Percentiles rank a stretch among this genome's conserved stretches.
Evolutionary conservation across 352 stramenopile genomes (phyloP).

Genomic region (Phytophthora fragariaefolia): DNA sequence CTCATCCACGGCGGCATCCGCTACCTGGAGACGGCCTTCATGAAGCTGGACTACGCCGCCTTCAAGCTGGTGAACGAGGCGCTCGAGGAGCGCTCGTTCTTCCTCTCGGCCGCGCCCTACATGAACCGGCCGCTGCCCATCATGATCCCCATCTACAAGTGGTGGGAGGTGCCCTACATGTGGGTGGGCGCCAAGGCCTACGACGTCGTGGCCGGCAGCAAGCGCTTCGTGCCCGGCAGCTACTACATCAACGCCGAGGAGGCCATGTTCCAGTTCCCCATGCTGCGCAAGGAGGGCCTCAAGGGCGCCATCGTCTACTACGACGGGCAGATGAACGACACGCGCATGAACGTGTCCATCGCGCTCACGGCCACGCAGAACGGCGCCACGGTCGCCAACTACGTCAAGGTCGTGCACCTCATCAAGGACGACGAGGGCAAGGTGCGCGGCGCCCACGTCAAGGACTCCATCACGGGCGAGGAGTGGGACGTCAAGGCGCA

Average conservation of each 20-base stretch:
- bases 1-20: constrained; percentile 96
- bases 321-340: constrained; percentile 95
- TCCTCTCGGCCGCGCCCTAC: constrained; percentile 93
- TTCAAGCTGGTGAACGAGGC: constrained; percentile 94
- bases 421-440: constrained; percentile 90
- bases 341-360: constrained; percentile 94
- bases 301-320: constrained; percentile 94
- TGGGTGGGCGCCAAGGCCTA: constrained; percentile 94
- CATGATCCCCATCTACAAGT: constrained; percentile 97
- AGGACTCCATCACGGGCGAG: constrained; percentile 90
- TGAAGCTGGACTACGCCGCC: constrained; percentile 90
- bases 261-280: constrained; percentile 94
- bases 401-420: constrained; percentile 88
- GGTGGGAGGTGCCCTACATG: constrained; percentile 96
- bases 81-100: constrained; percentile 93
- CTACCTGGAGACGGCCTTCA: constrained; percentile 96
- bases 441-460: constrained; percentile 86
- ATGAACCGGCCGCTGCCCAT: constrained; percentile 95
- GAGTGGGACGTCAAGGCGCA: constrained; percentile 91
- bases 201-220: constrained; percentile 91
- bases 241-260: constrained; percentile 93
- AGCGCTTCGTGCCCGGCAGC: constrained; percentile 88
- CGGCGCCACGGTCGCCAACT: constrained; percentile 92
- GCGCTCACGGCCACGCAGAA: constrained; percentile 94
- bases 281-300: constrained; percentile 91